A percentile compares a stretch with the other conserved stretches of the same genome.
Conservation (phyloP, 257 asterid genomes). For the Petunia secreta region DNA sequence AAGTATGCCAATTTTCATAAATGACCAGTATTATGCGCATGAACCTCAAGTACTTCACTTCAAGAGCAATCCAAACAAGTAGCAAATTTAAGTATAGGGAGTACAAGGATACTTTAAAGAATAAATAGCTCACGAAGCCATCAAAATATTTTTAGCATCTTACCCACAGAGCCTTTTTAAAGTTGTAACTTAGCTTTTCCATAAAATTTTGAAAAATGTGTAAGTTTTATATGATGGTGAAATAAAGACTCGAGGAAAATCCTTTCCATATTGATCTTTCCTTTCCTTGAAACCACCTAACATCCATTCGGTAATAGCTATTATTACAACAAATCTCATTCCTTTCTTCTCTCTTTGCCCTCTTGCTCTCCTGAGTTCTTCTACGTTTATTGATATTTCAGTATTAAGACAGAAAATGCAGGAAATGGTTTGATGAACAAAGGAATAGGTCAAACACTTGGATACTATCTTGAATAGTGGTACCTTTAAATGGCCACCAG, state of each 20-base stretch:
- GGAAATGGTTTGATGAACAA: slow-evolving; percentile 3
- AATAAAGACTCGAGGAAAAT: not conserved
- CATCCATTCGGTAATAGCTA: not conserved
- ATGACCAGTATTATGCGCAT: not conserved
- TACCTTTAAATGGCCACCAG: no score
- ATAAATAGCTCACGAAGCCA: slow-evolving; percentile 14
- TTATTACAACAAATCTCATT: not conserved
- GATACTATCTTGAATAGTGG: not conserved
- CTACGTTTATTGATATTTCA: not conserved
- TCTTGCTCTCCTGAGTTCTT: not conserved
- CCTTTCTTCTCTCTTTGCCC: not conserved
- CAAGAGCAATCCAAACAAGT: not conserved
- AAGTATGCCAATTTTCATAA: not conserved
- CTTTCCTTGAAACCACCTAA: not conserved
- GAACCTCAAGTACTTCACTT: slow-evolving; percentile 12
- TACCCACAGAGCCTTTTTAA: not conserved
- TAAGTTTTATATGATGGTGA: not conserved
- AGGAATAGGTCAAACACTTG: slow-evolving; percentile 8
- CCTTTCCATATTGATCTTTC: not conserved
- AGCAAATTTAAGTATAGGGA: not conserved
- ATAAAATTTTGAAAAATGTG: not conserved
- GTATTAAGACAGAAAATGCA: not conserved
- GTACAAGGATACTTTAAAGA: not conserved
- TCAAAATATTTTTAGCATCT: not conserved
- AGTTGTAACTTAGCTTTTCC: not conserved